phyloP scores from a whole-genome alignment of 768 basidiomycete genomes.

The Leccinum ochraceum region DNA sequence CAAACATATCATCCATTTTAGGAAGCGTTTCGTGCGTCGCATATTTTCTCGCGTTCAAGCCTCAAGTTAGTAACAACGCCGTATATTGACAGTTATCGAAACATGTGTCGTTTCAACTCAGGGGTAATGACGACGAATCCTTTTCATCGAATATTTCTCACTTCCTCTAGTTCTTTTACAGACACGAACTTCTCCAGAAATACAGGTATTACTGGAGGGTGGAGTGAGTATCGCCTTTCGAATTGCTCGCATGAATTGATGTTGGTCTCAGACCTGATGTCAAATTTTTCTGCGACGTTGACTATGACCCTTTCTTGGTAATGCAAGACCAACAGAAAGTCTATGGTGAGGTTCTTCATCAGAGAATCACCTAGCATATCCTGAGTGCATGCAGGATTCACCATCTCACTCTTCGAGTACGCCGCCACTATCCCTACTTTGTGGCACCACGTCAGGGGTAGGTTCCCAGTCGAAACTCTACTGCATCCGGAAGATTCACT shows the following conservation, averaged over 20 bases:
- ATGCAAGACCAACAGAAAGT: slow-evolving; percentile 82
- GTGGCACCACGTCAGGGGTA: slow-evolving; percentile 75
- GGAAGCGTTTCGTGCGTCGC: slow-evolving; percentile 69
- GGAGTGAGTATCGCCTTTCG: slow-evolving; percentile 53
- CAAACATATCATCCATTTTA: slow-evolving; percentile 25
- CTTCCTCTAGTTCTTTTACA: slow-evolving; percentile 70
- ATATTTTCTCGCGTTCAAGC: slow-evolving; percentile 1
- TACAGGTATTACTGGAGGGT: slow-evolving; percentile 92
- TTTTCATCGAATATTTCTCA: slow-evolving; percentile 1
- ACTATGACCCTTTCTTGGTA: slow-evolving; percentile 77
- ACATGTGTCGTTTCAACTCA: slow-evolving; percentile 96
- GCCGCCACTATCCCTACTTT: slow-evolving; percentile 77
- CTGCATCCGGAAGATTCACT: neutral
- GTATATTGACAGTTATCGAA: slow-evolving; percentile 63
- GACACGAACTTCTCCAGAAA: slow-evolving; percentile 70
- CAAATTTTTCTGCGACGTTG: slow-evolving; percentile 78
- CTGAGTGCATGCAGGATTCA: slow-evolving; percentile 55
- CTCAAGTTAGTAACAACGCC: slow-evolving; percentile 4
- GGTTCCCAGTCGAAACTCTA: slow-evolving; percentile 2
- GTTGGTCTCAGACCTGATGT: slow-evolving; percentile 59
- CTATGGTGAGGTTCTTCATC: slow-evolving; percentile 54
- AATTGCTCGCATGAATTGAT: slow-evolving; percentile 10
- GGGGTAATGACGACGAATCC: slow-evolving; percentile 48
- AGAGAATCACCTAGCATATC: slow-evolving; percentile 27
- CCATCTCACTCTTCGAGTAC: slow-evolving; percentile 78